Percentiles rank a stretch among this genome's conserved stretches.
Evolutionary conservation across 257 asterid species (phyloP).

Genomic region (Solanum virginianum): DNA sequence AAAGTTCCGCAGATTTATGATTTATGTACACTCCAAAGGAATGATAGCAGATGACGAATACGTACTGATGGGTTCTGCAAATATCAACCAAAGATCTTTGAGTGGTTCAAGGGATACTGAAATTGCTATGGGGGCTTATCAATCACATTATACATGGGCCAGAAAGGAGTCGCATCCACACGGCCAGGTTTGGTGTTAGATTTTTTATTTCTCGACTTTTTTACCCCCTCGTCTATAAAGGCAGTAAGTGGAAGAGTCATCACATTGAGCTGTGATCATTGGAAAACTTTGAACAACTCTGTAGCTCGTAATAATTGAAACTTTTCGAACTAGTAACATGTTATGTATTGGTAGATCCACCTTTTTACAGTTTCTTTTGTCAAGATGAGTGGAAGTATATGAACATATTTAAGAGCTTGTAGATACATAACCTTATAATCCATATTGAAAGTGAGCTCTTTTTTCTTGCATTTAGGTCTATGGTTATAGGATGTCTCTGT

Average conservation of each 20-base stretch:
- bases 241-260: background rate
- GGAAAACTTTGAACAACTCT: background rate
- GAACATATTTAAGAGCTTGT: background rate
- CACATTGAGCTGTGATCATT: background rate
- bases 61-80: conserved; percentile 72
- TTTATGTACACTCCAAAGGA: conserved; percentile 78
- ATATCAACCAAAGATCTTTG: conserved; percentile 79
- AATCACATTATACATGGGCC: conserved; percentile 64
- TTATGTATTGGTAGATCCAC: background rate
- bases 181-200: conserved; percentile 45
- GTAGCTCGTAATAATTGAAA: background rate
- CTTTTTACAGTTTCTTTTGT: background rate
- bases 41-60: conserved; percentile 79
- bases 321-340: background rate
- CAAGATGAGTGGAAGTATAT: background rate
- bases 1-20: conserved; percentile 55
- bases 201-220: background rate
- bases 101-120: conserved; percentile 86
- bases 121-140: conserved; percentile 90
- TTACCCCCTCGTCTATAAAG: background rate
- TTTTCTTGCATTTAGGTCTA: conserved; percentile 28
- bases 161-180: conserved; percentile 38
- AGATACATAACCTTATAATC: background rate
- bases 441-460: too few species aligned
- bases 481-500: conserved; percentile 82